A percentile compares a stretch with the other conserved stretches of the same genome.
phyloP scores from a whole-genome alignment of 2,329 filamentous ascomycete species.

The Dothiorella sarmentorum region DNA sequence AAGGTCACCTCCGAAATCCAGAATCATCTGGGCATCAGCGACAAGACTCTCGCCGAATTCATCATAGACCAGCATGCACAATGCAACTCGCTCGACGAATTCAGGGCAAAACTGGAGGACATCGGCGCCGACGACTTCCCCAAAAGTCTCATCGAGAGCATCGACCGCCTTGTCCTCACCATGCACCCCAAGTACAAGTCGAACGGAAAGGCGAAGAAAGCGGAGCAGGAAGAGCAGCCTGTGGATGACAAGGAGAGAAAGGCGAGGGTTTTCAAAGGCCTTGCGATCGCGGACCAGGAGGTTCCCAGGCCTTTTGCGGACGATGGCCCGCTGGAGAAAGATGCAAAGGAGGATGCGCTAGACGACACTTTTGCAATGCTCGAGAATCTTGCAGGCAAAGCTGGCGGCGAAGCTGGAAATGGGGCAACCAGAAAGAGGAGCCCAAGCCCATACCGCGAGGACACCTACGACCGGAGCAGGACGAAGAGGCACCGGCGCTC shows the following conservation, averaged over 20 bases:
- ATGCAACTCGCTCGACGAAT: conserved; percentile 66
- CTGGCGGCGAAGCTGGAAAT: conserved; percentile 45
- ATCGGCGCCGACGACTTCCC: conserved; percentile 77
- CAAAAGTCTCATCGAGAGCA: conserved; percentile 79
- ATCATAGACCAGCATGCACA: conserved; percentile 85
- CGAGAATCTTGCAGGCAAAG: conserved; percentile 76
- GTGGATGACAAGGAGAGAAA: conserved; percentile 63
- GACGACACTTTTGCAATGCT: conserved; percentile 91
- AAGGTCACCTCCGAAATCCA: conserved; percentile 92
- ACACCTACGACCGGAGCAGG: conserved; percentile 41
- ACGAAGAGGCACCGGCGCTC: conserved; percentile 47
- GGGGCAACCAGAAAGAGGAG: conserved; percentile 55
- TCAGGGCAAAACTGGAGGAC: conserved; percentile 69
- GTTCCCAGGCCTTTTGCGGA: conserved; percentile 51
- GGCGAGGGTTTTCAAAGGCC: conserved; percentile 82
- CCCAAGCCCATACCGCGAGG: conserved; percentile 53
- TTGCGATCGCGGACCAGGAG: conserved; percentile 79
- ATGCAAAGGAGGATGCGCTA: conserved; percentile 61
- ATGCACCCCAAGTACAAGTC: conserved; percentile 87
- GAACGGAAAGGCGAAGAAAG: conserved; percentile 40
- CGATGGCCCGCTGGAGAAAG: conserved; percentile 25
- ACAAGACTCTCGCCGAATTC: conserved; percentile 95
- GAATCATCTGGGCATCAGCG: conserved; percentile 86
- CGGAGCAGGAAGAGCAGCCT: conserved; percentile 34
- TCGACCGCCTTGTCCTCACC: conserved; percentile 81